A percentile compares a stretch with the other conserved stretches of the same genome.
phyloP scores from a whole-genome alignment of 1,284 basidiomycete genomes.

The Tilletia caries region DNA sequence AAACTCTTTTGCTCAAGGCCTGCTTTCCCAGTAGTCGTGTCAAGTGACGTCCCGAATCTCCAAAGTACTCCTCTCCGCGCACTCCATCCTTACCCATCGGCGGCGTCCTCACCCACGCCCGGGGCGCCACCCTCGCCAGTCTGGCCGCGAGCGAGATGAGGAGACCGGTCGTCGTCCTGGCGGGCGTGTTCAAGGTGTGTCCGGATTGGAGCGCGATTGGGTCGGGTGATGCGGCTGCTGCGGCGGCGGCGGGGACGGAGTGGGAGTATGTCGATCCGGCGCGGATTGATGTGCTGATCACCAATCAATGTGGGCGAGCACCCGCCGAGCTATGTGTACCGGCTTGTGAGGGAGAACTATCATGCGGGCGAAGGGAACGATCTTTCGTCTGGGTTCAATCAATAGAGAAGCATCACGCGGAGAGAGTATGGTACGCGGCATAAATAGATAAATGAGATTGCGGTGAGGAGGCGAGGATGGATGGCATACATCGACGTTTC shows the following conservation, averaged over 20 bases:
- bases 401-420: no score
- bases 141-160: conserved; percentile 86
- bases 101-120: conserved; percentile 76
- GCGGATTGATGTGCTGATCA: conserved; percentile 87
- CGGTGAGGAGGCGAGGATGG: no score
- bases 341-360: conserved; percentile 52
- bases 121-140: conserved; percentile 77
- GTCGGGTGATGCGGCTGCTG: conserved; percentile 55
- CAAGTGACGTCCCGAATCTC: conserved; percentile 96
- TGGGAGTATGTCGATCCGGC: conserved; percentile 93
- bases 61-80: conserved; percentile 89
- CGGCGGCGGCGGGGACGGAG: conserved; percentile 55
- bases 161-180: conserved; percentile 88
- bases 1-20: no score
- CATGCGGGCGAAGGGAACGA: conserved; percentile 41
- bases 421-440: no score
- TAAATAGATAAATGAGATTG: no score
- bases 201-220: conserved; percentile 67
- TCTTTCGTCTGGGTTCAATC: no score
- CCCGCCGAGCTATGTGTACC: conserved; percentile 51
- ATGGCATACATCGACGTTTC: no score
- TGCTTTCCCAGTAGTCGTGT: no score
- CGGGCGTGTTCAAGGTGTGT: conserved; percentile 93
- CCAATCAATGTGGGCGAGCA: conserved; percentile 69
- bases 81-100: conserved; percentile 92